Conservation (phyloP, 2,329 filamentous ascomycete genomes). For the Bipolaris cookei region DNA sequence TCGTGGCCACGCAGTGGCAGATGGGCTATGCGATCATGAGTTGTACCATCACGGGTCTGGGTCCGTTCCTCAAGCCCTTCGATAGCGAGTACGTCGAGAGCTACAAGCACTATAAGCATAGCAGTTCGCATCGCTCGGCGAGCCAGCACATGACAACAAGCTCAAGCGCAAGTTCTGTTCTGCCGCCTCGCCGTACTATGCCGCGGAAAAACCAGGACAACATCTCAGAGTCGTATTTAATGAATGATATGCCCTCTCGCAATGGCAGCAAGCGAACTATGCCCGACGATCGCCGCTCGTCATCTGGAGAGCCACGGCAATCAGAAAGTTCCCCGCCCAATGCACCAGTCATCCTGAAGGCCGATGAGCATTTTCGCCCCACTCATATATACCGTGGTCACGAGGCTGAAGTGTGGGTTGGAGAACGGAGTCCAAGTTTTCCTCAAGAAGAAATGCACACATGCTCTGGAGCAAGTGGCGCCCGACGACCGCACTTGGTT, state of each 20-base stretch:
- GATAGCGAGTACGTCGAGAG: conserved; percentile 31
- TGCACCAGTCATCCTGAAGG: conserved; percentile 17
- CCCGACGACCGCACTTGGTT: conserved; percentile 28
- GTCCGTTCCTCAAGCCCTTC: conserved; percentile 44
- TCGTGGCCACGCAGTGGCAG: conserved; percentile 45
- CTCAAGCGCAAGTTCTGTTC: conserved; percentile 1
- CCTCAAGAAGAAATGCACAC: conserved; percentile 22
- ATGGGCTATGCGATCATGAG: conserved; percentile 47
- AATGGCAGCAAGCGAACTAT: conserved; percentile 12
- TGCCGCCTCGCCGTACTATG: neutral
- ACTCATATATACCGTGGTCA: conserved; percentile 26
- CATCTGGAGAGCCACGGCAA: neutral
- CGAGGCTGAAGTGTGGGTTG: conserved; percentile 33
- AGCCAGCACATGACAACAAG: neutral
- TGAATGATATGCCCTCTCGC: conserved; percentile 17
- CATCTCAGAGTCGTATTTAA: conserved; percentile 23
- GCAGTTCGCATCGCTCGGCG: conserved; percentile 3
- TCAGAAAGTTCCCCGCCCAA: conserved; percentile 3
- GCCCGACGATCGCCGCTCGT: neutral
- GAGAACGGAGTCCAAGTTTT: conserved; percentile 23
- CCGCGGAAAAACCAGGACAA: conserved; percentile 1
- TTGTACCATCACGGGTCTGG: conserved; percentile 41
- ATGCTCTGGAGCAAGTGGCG: neutral
- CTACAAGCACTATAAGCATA: conserved; percentile 23
- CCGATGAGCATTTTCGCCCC: conserved; percentile 34